These are phyloP conservation scores for Clavispora carvajalis DNA, from an alignment of 805 yeast species.

Conservation along the genomic window DNA sequence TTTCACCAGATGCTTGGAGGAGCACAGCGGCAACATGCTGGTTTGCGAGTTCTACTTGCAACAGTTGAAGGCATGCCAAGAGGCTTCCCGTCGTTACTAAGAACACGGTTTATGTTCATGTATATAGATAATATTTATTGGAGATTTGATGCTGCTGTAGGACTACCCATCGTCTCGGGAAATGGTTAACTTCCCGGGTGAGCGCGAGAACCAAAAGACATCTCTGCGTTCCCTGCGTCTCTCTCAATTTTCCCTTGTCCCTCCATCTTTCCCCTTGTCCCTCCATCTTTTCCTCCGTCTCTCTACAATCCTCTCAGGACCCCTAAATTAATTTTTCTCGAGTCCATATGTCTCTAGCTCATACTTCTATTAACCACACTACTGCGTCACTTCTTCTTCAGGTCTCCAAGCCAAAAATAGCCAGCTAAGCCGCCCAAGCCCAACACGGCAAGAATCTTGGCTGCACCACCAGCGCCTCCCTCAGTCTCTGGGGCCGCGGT, in stretches of 20 bases:
- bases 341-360: too few relatives aligned
- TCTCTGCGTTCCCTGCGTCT: too few relatives aligned
- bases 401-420: slow-evolving; percentile 10
- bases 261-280: not conserved
- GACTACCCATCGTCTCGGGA: too few relatives aligned
- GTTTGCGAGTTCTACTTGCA: slow-evolving; percentile 95
- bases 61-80: slow-evolving; percentile 96
- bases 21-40: slow-evolving; percentile 93
- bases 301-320: not conserved
- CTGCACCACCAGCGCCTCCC: not conserved
- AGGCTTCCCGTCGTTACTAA: slow-evolving; percentile 80
- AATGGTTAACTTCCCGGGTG: too few relatives aligned
- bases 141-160: not conserved
- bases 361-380: not conserved
- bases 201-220: too few relatives aligned
- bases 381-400: slow-evolving; percentile 1
- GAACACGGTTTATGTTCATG: not conserved
- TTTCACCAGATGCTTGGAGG: slow-evolving; percentile 93
- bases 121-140: slow-evolving; percentile 4
- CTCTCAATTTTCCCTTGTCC: too few relatives aligned
- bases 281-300: not conserved
- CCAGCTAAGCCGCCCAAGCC: slow-evolving; percentile 17
- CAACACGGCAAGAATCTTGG: slow-evolving; percentile 10
- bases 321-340: too few relatives aligned
- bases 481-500: not conserved